These are phyloP conservation scores for Volutella citrinella DNA, from an alignment of 2,329 filamentous ascomycete genomes.

Conservation along the genomic window DNA sequence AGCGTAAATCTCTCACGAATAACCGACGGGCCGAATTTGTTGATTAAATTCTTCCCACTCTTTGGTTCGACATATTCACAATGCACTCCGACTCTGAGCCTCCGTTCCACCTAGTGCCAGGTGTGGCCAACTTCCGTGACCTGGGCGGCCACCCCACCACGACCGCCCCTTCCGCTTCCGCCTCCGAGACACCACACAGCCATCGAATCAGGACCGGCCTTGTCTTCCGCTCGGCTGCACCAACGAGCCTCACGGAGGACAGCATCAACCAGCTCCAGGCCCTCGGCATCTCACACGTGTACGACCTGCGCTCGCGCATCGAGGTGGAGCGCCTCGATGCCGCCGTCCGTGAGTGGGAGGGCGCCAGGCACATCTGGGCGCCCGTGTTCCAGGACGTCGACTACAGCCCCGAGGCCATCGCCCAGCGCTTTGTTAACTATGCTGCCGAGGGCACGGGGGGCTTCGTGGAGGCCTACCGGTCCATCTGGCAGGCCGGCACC, in stretches of 20 bases:
- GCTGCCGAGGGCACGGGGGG: conserved; percentile 52
- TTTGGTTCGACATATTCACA: too few species aligned
- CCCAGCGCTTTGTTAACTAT: conserved; percentile 59
- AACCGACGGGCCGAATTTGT: too few species aligned
- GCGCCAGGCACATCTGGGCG: conserved; percentile 48
- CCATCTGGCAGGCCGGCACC: conserved; percentile 55
- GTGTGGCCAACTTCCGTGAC: conserved; percentile 67
- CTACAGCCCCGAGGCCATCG: conserved; percentile 61
- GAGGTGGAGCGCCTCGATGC: conserved; percentile 51
- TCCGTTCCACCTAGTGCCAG: conserved; percentile 51
- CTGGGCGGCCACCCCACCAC: conserved; percentile 56
- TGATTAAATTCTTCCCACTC: too few species aligned
- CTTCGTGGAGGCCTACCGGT: conserved; percentile 61
- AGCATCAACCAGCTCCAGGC: conserved; percentile 50
- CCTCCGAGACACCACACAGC: conserved; percentile 50
- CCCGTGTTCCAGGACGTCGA: conserved; percentile 64
- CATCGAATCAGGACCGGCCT: conserved; percentile 54
- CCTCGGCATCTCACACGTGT: conserved; percentile 62
- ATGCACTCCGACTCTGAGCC: too few species aligned
- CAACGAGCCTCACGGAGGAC: conserved; percentile 52
- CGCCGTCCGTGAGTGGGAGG: conserved; percentile 34
- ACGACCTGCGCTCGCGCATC: conserved; percentile 62
- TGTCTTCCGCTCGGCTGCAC: conserved; percentile 69
- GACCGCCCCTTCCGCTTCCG: conserved; percentile 25
- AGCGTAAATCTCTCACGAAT: too few species aligned